A percentile compares a stretch with the other conserved stretches of the same genome.
These are phyloP conservation scores for Mycothermus thermophilus DNA, from an alignment of 495 filamentous ascomycete species.

Conservation along the genomic window DNA sequence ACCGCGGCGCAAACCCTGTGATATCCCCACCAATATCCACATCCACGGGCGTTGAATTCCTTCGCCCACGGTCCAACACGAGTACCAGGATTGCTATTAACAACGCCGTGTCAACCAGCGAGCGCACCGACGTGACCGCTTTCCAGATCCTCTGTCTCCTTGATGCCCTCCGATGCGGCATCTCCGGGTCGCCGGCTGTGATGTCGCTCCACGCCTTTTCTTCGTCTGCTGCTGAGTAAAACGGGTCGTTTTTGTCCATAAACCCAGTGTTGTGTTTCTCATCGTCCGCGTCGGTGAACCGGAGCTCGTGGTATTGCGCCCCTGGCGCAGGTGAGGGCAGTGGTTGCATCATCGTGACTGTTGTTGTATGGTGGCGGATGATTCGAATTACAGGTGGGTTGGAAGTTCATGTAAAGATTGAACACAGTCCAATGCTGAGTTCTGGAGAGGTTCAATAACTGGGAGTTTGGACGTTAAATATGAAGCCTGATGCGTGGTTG, in stretches of 20 bases:
- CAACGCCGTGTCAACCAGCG: constrained; percentile 22
- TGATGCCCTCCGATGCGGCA: not conserved
- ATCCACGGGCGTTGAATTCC: constrained; percentile 11
- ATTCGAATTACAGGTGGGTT: no score
- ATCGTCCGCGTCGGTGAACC: not conserved
- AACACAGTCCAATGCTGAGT: no score
- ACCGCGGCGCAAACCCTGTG: constrained; percentile 25
- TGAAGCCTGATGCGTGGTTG: not conserved
- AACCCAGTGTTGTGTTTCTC: not conserved
- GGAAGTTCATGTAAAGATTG: no score
- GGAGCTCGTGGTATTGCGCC: not conserved
- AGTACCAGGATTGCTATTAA: constrained; percentile 22
- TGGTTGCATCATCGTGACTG: not conserved
- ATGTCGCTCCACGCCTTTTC: constrained; percentile 9
- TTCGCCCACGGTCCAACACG: constrained; percentile 15
- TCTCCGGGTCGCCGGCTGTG: not conserved
- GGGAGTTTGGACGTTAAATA: no score
- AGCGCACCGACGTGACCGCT: constrained; percentile 9
- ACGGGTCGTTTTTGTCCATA: not conserved
- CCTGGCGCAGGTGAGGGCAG: not conserved
- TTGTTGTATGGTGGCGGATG: no score
- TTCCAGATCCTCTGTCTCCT: not conserved
- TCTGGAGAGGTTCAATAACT: no score
- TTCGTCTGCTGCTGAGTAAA: not conserved
- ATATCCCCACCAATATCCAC: constrained; percentile 25